Conservation (phyloP, 805 yeast species). For the Ogataea haglerorum region DNA sequence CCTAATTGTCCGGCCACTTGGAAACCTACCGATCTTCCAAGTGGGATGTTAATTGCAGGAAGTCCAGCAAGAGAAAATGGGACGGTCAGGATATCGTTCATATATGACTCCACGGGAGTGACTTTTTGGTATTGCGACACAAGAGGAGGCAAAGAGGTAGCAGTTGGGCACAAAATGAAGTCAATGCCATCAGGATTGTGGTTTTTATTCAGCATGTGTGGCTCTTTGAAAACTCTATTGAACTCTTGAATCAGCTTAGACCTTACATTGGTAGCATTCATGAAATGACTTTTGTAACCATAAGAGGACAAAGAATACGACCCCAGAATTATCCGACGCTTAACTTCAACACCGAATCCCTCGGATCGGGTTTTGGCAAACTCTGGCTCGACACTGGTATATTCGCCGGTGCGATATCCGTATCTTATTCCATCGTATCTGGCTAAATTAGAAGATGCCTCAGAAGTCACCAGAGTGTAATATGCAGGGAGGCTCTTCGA, state of each 20-base stretch:
- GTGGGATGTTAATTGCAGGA: slow-evolving; percentile 81
- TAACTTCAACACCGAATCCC: slow-evolving; percentile 81
- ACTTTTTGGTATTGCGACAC: slow-evolving; percentile 17
- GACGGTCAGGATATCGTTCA: slow-evolving; percentile 81
- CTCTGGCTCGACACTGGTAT: slow-evolving; percentile 32
- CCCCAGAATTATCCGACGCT: slow-evolving; percentile 79
- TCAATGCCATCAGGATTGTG: slow-evolving; percentile 50
- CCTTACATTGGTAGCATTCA: slow-evolving; percentile 71
- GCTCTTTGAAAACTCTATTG: slow-evolving; percentile 53
- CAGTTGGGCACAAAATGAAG: slow-evolving; percentile 70
- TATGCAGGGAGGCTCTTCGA: slow-evolving; percentile 71
- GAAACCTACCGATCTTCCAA: slow-evolving; percentile 54
- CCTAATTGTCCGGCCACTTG: slow-evolving; percentile 88
- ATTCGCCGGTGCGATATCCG: slow-evolving; percentile 49
- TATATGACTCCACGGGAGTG: slow-evolving; percentile 55
- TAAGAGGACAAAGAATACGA: slow-evolving; percentile 80
- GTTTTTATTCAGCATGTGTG: slow-evolving; percentile 38
- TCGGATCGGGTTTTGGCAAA: slow-evolving; percentile 55
- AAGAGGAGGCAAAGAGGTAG: slow-evolving; percentile 50
- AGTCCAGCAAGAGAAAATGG: slow-evolving; percentile 91
- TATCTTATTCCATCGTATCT: slow-evolving; percentile 89
- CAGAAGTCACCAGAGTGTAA: slow-evolving; percentile 86
- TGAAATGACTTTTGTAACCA: slow-evolving; percentile 66
- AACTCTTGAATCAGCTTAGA: slow-evolving; percentile 60
- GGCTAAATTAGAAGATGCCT: slow-evolving; percentile 88